These are phyloP conservation scores for Cyclotella distinguenda DNA, from an alignment of 108 stramenopile genomes.

Conservation along the genomic window DNA sequence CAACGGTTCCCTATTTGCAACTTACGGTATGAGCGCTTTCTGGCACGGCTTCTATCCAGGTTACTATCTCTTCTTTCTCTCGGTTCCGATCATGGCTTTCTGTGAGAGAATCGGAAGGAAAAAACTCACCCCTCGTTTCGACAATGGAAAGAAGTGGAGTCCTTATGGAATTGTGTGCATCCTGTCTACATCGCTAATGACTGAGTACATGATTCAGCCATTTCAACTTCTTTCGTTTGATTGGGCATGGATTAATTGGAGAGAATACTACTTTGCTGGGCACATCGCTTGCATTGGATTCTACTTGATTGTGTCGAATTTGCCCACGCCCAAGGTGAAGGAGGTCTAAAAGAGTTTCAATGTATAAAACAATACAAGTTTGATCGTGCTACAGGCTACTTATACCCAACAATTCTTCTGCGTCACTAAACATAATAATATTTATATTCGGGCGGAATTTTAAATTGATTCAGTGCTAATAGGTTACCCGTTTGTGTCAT, in stretches of 20 bases:
- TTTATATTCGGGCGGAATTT: too few relatives aligned
- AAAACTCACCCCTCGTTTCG: slow-evolving; percentile 82
- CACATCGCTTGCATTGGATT: slow-evolving; percentile 68
- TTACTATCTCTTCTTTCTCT: slow-evolving; percentile 93
- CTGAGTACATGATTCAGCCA: slow-evolving; percentile 79
- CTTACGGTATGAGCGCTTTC: slow-evolving; percentile 90
- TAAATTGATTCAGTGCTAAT: too few relatives aligned
- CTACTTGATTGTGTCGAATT: slow-evolving; percentile 55
- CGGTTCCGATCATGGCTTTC: slow-evolving; percentile 78
- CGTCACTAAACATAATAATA: too few relatives aligned
- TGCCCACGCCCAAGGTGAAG: slow-evolving; percentile 68
- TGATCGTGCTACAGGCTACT: too few relatives aligned
- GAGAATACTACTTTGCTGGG: slow-evolving; percentile 78
- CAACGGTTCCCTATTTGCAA: slow-evolving; percentile 73
- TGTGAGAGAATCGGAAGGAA: slow-evolving; percentile 87
- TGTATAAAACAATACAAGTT: neutral
- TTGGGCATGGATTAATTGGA: slow-evolving; percentile 68
- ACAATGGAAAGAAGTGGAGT: slow-evolving; percentile 61
- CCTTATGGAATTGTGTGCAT: slow-evolving; percentile 73
- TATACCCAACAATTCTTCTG: too few relatives aligned
- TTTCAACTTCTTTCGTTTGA: slow-evolving; percentile 74
- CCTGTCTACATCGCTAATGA: slow-evolving; percentile 62
- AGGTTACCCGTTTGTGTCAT: too few relatives aligned
- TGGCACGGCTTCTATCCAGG: slow-evolving; percentile 99
- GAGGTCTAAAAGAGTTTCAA: slow-evolving; percentile 23